A percentile compares a stretch with the other conserved stretches of the same genome.
Evolutionary conservation across 768 basidiomycete species (phyloP).

Genomic region (Mycena filopes): DNA sequence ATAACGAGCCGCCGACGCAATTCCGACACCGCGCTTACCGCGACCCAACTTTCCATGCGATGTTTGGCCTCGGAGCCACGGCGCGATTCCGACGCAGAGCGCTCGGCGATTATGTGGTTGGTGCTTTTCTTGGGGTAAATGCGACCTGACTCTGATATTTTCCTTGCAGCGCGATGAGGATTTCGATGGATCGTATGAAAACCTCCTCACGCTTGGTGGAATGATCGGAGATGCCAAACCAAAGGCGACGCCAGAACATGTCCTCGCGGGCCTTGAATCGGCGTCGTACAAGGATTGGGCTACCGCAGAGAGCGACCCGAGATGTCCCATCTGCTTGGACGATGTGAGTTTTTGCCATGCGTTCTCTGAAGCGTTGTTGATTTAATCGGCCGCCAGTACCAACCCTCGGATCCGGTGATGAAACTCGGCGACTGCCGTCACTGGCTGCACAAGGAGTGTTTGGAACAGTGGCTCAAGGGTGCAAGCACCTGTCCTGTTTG

Average conservation of each 20-base stretch:
- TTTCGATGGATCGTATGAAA: conserved; percentile 82
- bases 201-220: conserved; percentile 65
- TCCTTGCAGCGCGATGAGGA: conserved; percentile 75
- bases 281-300: conserved; percentile 77
- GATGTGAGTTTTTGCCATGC: conserved; percentile 66
- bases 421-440: conserved; percentile 79
- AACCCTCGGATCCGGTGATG: conserved; percentile 66
- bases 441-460: conserved; percentile 83
- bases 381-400: conserved; percentile 60
- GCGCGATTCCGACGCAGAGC: conserved; percentile 34
- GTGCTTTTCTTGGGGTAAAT: conserved; percentile 7
- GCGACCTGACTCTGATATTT: conserved; percentile 10
- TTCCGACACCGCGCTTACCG: conserved; percentile 21
- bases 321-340: conserved; percentile 88
- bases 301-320: conserved; percentile 69
- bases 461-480: conserved; percentile 85
- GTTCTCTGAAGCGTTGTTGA: conserved; percentile 22
- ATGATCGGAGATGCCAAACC: conserved; percentile 77
- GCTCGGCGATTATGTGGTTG: conserved; percentile 61
- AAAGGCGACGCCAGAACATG: conserved; percentile 67
- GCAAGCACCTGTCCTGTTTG: conserved; percentile 87
- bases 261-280: conserved; percentile 69
- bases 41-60: conserved; percentile 19
- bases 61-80: conserved; percentile 27
- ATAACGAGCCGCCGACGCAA: conserved; percentile 1